These are phyloP conservation scores for Gossypium anomalum DNA, from an alignment of 345 rosid genomes.

Conservation along the genomic window DNA sequence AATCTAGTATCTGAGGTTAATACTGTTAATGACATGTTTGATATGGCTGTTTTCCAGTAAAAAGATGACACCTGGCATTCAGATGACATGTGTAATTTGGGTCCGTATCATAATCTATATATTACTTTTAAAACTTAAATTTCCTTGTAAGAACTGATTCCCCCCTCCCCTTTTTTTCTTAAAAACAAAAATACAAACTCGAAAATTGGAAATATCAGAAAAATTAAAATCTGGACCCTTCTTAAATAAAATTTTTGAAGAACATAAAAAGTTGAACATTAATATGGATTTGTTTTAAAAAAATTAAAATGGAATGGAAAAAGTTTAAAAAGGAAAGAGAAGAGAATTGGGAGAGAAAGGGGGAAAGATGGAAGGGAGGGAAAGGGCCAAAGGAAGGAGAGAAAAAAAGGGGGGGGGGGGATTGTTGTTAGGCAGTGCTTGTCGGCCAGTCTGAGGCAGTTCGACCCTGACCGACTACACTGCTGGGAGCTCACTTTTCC, in stretches of 20 bases:
- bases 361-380: neutral
- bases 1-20: neutral
- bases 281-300: no score
- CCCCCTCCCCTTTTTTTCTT: no score
- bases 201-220: no score
- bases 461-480: neutral
- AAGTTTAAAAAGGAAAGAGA: neutral
- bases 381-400: neutral
- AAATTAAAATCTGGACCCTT: no score
- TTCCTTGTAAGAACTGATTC: neutral
- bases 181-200: no score
- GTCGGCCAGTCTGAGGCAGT: neutral
- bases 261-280: no score
- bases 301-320: no score
- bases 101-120: neutral
- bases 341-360: neutral
- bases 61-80: neutral
- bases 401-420: no score
- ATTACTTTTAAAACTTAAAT: no score
- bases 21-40: neutral
- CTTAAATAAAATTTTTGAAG: no score
- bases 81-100: no score
- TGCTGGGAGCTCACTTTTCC: neutral
- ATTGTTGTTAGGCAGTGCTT: neutral
- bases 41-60: neutral